Evolutionary conservation across 352 stramenopile genomes (phyloP).

Genomic region (Detonula confervacea): DNA sequence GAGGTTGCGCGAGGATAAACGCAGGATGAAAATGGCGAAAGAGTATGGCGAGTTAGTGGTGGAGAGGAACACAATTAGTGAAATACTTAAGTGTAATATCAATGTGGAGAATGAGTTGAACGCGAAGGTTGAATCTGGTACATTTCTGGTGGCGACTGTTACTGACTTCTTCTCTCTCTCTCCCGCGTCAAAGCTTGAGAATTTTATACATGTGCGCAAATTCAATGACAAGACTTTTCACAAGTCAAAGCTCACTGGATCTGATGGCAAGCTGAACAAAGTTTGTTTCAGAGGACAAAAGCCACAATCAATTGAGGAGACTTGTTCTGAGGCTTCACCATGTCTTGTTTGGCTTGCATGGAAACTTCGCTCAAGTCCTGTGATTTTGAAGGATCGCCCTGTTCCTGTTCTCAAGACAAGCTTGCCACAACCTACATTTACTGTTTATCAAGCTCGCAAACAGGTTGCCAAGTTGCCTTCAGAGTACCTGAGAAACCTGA

Average conservation of each 20-base stretch:
- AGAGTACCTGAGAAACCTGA: not conserved
- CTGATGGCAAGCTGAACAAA: constrained; percentile 20
- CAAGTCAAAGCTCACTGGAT: not conserved
- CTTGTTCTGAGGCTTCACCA: constrained; percentile 10
- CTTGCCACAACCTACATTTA: not conserved
- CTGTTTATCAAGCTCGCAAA: not conserved
- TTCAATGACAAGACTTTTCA: constrained; percentile 22
- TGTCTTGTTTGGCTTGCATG: constrained; percentile 24
- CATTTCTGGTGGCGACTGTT: not conserved
- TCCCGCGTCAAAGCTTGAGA: not conserved
- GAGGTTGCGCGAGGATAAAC: not conserved
- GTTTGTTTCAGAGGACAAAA: not conserved
- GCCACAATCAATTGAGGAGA: not conserved
- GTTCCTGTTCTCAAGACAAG: not conserved
- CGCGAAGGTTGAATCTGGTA: constrained; percentile 2
- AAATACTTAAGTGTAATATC: not conserved
- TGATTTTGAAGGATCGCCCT: not conserved
- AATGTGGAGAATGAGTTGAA: constrained; percentile 1
- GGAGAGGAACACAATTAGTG: constrained; percentile 1
- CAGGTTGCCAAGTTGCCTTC: not conserved
- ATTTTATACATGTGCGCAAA: constrained; percentile 12
- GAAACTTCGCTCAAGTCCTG: not conserved
- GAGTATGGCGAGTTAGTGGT: not conserved
- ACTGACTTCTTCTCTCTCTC: not conserved
- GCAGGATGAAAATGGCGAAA: not conserved